A percentile compares a stretch with the other conserved stretches of the same genome.
phyloP scores from a whole-genome alignment of 495 filamentous ascomycete species.

The Oidiodendron maius region DNA sequence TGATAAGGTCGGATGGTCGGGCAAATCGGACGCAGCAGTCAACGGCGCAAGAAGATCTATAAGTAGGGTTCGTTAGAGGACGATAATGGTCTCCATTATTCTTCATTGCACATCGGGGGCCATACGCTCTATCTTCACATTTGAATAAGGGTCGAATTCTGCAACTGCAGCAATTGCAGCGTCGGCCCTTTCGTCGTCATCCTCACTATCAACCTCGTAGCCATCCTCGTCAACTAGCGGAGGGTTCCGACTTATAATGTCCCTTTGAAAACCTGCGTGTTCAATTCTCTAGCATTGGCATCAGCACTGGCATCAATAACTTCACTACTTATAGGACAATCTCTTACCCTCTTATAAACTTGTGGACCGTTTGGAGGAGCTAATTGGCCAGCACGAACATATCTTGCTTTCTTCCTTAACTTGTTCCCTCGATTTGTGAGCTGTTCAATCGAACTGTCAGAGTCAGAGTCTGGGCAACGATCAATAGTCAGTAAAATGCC shows the following conservation, averaged over 20 bases:
- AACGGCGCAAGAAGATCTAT: constrained; percentile 82
- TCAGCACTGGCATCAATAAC: not conserved
- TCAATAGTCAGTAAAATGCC: not conserved
- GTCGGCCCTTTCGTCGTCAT: constrained; percentile 58
- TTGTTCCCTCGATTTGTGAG: constrained; percentile 90
- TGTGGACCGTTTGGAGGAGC: constrained; percentile 62
- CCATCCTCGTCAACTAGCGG: constrained; percentile 80
- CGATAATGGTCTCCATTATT: no score
- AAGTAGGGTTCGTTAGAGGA: constrained; percentile 12
- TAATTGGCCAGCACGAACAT: constrained; percentile 71
- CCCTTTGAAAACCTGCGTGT: constrained; percentile 76
- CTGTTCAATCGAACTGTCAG: constrained; percentile 74
- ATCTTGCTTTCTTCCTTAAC: constrained; percentile 73
- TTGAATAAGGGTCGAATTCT: constrained; percentile 78
- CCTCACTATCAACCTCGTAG: constrained; percentile 75
- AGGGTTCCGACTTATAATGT: constrained; percentile 74
- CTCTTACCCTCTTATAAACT: constrained; percentile 77
- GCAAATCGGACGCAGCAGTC: constrained; percentile 78
- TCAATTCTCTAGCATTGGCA: constrained; percentile 58
- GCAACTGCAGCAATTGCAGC: constrained; percentile 63
- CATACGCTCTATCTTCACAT: constrained; percentile 77
- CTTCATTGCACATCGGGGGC: not conserved
- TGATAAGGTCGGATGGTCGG: constrained; percentile 76
- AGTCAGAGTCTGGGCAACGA: constrained; percentile 64
- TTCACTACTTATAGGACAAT: not conserved